Evolutionary conservation across 1,284 basidiomycete genomes (phyloP).

Genomic region (Tylopilus sp.): DNA sequence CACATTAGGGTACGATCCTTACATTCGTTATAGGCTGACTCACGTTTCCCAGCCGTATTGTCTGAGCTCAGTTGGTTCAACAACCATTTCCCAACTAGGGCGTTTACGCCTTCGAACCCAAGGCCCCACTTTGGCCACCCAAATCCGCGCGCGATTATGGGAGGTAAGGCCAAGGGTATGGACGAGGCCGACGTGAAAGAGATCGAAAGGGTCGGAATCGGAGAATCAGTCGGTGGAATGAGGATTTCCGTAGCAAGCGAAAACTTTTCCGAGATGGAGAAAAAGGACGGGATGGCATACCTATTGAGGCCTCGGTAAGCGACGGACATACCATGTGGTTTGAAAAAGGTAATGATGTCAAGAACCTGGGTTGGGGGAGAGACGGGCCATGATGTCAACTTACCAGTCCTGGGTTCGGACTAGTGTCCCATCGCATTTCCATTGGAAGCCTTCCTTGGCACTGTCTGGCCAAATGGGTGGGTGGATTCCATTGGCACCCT

Average conservation of each 20-base stretch:
- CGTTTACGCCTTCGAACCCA: constrained; percentile 81
- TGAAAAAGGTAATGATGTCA: neutral
- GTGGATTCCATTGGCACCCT: constrained; percentile 74
- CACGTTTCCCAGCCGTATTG: neutral
- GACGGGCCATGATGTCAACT: constrained; percentile 22
- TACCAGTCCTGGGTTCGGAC: constrained; percentile 83
- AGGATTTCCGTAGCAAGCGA: constrained; percentile 53
- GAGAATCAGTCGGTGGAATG: constrained; percentile 38
- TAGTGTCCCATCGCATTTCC: constrained; percentile 64
- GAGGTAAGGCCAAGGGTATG: constrained; percentile 76
- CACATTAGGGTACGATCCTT: neutral
- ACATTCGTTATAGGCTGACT: neutral
- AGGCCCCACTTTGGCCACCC: constrained; percentile 72
- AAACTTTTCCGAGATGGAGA: constrained; percentile 77
- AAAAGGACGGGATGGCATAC: constrained; percentile 74
- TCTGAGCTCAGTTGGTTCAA: constrained; percentile 44
- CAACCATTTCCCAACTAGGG: constrained; percentile 68
- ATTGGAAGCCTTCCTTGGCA: constrained; percentile 63
- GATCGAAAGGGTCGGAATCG: constrained; percentile 55
- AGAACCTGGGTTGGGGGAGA: neutral
- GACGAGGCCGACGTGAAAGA: constrained; percentile 77
- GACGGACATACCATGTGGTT: neutral
- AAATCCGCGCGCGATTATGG: constrained; percentile 71
- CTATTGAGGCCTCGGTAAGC: constrained; percentile 36
- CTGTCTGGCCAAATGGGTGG: constrained; percentile 82